Conservation (phyloP, 768 basidiomycete species). For the Polyporus arcularius region DNA sequence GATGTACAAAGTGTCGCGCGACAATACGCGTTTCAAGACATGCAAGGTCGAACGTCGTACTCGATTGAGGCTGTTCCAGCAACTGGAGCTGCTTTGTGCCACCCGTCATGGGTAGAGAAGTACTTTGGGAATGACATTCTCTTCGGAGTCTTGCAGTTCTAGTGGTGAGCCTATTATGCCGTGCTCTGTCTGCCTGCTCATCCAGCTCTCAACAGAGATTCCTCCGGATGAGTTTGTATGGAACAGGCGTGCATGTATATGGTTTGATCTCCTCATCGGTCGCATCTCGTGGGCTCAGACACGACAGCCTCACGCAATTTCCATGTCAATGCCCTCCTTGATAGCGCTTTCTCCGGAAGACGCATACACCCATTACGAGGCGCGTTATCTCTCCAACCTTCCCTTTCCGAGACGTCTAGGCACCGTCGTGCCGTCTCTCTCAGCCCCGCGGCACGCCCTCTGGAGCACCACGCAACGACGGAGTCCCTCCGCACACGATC, state of each 20-base stretch:
- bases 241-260: neutral
- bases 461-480: neutral
- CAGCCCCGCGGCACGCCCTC: conserved; percentile 1
- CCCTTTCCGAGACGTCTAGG: neutral
- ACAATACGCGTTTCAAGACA: too few relatives aligned
- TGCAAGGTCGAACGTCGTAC: too few relatives aligned
- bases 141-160: too few relatives aligned
- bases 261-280: neutral
- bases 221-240: neutral
- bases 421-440: neutral
- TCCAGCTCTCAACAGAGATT: neutral
- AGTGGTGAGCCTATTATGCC: too few relatives aligned
- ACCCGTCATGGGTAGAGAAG: too few relatives aligned
- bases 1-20: too few relatives aligned
- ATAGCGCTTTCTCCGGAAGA: neutral
- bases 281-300: conserved; percentile 4
- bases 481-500: conserved; percentile 14
- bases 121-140: too few relatives aligned
- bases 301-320: conserved; percentile 16
- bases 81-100: too few relatives aligned
- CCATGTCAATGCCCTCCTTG: neutral
- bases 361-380: neutral
- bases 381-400: conserved; percentile 7
- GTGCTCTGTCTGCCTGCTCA: too few relatives aligned
- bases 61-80: too few relatives aligned